Conservation (phyloP, 2,329 filamentous ascomycete genomes). For the Stromatinia cepivora region DNA sequence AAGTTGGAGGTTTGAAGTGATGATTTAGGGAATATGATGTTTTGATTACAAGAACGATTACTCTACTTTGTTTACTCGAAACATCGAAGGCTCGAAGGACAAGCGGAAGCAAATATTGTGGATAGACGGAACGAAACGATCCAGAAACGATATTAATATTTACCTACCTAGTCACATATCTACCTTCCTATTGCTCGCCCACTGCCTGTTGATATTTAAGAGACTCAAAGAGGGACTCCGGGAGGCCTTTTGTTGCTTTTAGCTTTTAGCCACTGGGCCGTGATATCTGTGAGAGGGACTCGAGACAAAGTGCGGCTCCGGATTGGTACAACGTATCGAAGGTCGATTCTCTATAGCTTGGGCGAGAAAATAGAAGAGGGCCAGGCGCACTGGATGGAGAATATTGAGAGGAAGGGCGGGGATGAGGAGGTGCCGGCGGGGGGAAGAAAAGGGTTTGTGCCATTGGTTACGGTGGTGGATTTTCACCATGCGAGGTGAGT, state of each 20-base stretch:
- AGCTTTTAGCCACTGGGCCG: constrained; percentile 6
- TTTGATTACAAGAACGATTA: constrained; percentile 11
- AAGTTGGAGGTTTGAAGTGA: not conserved
- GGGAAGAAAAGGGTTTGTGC: constrained; percentile 51
- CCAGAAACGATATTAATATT: not conserved
- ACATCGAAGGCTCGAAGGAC: not conserved
- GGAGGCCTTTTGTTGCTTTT: not conserved
- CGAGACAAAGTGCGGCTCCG: constrained; percentile 16
- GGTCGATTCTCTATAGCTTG: not conserved
- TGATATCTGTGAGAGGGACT: constrained; percentile 16
- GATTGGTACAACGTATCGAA: constrained; percentile 17
- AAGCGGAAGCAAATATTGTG: not conserved
- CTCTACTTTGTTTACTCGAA: constrained; percentile 10
- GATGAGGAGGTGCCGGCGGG: constrained; percentile 30
- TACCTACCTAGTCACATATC: not conserved
- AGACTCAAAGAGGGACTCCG: not conserved
- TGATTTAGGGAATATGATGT: not conserved
- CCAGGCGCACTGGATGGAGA: constrained; percentile 19
- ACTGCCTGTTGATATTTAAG: not conserved
- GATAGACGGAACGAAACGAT: not conserved
- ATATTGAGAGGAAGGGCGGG: constrained; percentile 28
- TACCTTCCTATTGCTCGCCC: not conserved
- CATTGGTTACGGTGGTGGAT: constrained; percentile 76
- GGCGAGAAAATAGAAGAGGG: not conserved
- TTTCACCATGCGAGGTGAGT: constrained; percentile 72